Evolutionary conservation across 164 flowering plant genomes (phyloP), one percentile per base, ranked within the genome.

Genomic region (Magnolia changhungtana): DNA sequence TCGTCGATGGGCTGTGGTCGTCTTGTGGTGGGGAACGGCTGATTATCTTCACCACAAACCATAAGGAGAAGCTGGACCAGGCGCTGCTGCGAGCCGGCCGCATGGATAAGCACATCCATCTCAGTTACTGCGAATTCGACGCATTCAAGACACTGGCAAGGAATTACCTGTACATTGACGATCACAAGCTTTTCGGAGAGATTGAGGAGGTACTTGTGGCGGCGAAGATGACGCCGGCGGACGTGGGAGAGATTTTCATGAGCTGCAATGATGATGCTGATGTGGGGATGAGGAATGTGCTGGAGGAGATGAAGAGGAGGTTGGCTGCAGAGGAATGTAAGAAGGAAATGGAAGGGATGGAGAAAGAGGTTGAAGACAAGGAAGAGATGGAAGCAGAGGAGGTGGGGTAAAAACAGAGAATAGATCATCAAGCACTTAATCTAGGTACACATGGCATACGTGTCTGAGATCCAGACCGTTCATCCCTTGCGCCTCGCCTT

Each of bases 31-130:
- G 81, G 11, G 85, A 83, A 64, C 70, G 81, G 70, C 31, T 83
- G 59, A 83, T 83, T 50, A 83, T 83, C 61, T 83, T 83, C 29
- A 83, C 85, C 10, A 83, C 85, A 0, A 83, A 83, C 23, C 78
- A 83, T 49, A 80, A 78, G 75, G 85, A 83, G 70, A 83, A 80
- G 72, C 83, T 83, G 21, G 85, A 83, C n/a, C 68, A 31, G 7
- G 85, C 82, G 0, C 61, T 83, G 73, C 63, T 83, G 61, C 69
- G 85, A 27, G 61, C 85, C 0, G 85, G 85, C 4, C 63, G 85
- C 21, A 83, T 83, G 85, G 85, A 83, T n/a, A 83, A 74, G 75
- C 83, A 83, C 19, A 81, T 83, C 50, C 29, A 79, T 21, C 78
- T 83, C 6, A 51, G 80, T 2, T 79, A 72, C 67, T 83, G 85